Percentiles rank a stretch among this genome's conserved stretches.
Evolutionary conservation across 805 yeast species (phyloP).

Genomic region (Isabelozyma pseudorhagii): DNA sequence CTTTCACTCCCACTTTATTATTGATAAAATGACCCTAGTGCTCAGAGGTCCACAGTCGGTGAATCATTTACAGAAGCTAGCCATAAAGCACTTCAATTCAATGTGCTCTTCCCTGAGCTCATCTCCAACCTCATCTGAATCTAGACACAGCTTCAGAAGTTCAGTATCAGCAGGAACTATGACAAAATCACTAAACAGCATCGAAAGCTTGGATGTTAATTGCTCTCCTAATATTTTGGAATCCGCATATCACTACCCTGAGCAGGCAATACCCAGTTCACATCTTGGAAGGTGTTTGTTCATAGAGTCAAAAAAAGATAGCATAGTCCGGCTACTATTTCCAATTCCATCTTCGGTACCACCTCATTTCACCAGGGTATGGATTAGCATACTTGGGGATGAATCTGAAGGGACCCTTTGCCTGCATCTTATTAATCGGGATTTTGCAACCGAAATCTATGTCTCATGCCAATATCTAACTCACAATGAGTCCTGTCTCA

Average conservation of each 20-base stretch:
- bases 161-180: background rate
- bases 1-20: conserved; percentile 38
- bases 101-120: conserved; percentile 1
- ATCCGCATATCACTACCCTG: background rate
- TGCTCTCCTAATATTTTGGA: background rate
- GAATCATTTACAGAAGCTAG: conserved; percentile 52
- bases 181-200: background rate
- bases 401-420: conserved; percentile 54
- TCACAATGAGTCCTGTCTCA: conserved; percentile 34
- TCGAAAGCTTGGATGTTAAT: background rate
- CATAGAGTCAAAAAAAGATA: conserved; percentile 32
- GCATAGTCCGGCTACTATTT: conserved; percentile 45
- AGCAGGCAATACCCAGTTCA: background rate
- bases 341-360: conserved; percentile 23
- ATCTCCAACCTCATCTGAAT: background rate
- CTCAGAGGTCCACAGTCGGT: conserved; percentile 66
- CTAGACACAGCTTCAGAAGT: background rate
- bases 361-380: conserved; percentile 28
- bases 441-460: conserved; percentile 32
- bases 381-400: conserved; percentile 64
- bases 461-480: conserved; percentile 43
- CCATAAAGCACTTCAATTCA: conserved; percentile 39
- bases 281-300: conserved; percentile 22
- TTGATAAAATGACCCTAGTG: conserved; percentile 55
- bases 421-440: conserved; percentile 29